Conservation (phyloP, 805 yeast genomes). For the Jamesozyma gamospora region DNA sequence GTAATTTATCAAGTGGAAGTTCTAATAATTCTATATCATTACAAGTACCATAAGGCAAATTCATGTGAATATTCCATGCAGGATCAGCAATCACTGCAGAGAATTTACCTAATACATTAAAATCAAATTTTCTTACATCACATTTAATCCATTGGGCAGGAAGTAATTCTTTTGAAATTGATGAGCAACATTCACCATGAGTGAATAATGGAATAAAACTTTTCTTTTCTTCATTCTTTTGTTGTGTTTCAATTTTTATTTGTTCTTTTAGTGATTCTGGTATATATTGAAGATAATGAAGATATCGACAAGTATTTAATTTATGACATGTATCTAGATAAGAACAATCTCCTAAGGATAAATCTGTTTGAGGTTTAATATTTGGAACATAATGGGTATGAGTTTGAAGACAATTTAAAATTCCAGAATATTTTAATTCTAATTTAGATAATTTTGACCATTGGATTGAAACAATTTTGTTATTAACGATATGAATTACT, state of each 20-base stretch:
- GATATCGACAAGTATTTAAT: conserved; percentile 64
- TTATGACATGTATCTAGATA: conserved; percentile 91
- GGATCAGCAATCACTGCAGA: conserved; percentile 86
- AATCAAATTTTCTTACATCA: conserved; percentile 67
- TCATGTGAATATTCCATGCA: conserved; percentile 95
- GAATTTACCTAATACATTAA: conserved; percentile 64
- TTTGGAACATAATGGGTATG: conserved; percentile 48
- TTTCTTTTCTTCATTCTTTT: conserved; percentile 12
- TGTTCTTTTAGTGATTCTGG: conserved; percentile 26
- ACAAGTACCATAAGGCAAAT: conserved; percentile 65
- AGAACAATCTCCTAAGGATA: conserved; percentile 77
- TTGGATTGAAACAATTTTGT: conserved; percentile 24
- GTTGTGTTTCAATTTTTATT: conserved; percentile 14
- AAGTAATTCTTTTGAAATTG: conserved; percentile 24
- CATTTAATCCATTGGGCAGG: conserved; percentile 85
- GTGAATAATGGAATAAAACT: conserved; percentile 25
- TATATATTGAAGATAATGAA: conserved; percentile 53
- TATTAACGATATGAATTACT: conserved; percentile 16
- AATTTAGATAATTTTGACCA: conserved; percentile 16
- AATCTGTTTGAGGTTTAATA: conserved; percentile 55
- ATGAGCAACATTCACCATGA: conserved; percentile 29
- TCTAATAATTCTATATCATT: conserved; percentile 64
- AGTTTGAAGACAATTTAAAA: conserved; percentile 24
- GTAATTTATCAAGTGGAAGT: conserved; percentile 57
- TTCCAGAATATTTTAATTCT: conserved; percentile 15